phyloP scores from a whole-genome alignment of 208 protist species.

The Wallacemonas sp. region DNA sequence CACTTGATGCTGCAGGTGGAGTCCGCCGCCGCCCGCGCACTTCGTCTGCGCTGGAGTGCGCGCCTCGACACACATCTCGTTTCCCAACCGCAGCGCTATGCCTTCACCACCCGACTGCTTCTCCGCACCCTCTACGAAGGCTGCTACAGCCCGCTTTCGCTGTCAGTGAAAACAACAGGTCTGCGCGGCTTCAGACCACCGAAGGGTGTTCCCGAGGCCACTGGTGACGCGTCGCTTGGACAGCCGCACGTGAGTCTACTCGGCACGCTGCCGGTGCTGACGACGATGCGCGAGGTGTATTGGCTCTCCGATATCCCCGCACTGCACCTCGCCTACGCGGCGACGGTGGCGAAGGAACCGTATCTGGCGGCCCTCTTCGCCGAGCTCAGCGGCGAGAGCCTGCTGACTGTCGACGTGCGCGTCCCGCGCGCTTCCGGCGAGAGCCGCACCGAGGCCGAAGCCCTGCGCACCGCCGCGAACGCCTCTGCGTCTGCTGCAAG shows the following conservation, averaged over 20 bases:
- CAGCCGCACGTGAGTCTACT: neutral
- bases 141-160: neutral
- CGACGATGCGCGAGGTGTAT: constrained; percentile 49
- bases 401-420: constrained; percentile 43
- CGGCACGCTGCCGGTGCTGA: constrained; percentile 34
- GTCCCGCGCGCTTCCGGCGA: constrained; percentile 5
- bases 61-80: constrained; percentile 33
- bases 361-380: constrained; percentile 49
- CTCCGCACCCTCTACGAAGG: constrained; percentile 32
- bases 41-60: constrained; percentile 36
- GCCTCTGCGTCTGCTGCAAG: neutral
- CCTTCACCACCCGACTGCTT: constrained; percentile 29
- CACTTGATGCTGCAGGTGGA: constrained; percentile 57
- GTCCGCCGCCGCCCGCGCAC: constrained; percentile 29
- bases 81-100: constrained; percentile 16
- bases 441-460: neutral
- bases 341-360: constrained; percentile 32
- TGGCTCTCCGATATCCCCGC: constrained; percentile 68
- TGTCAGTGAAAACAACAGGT: constrained; percentile 12
- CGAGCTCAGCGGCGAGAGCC: constrained; percentile 58
- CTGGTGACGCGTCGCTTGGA: neutral
- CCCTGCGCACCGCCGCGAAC: neutral
- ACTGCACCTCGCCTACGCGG: constrained; percentile 36
- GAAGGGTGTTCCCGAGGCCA: neutral
- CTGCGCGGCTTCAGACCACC: constrained; percentile 29